phyloP scores from a whole-genome alignment of 2,329 filamentous ascomycete species.

The Colletotrichum lentis region DNA sequence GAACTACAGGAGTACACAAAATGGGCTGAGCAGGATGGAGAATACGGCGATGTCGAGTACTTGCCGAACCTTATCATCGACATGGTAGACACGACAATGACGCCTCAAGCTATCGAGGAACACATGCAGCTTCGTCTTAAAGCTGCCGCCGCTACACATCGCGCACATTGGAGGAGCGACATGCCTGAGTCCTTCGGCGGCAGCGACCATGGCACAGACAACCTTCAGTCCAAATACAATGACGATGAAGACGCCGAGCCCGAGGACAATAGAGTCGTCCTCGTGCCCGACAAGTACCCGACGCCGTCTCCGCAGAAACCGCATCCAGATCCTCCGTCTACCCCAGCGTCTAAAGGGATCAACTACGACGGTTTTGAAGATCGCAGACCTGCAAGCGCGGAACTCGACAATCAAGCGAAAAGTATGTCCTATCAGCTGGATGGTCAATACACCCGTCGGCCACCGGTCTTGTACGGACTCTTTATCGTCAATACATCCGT shows the following conservation, averaged over 20 bases:
- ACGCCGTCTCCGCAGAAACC: conserved; percentile 21
- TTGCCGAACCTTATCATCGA: conserved; percentile 53
- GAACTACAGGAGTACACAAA: conserved; percentile 48
- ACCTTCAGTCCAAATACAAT: conserved; percentile 1
- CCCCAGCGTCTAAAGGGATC: background rate
- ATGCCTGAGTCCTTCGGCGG: background rate
- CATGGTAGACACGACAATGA: conserved; percentile 46
- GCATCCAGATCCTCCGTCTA: background rate
- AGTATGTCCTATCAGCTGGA: too few relatives aligned
- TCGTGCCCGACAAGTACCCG: conserved; percentile 34
- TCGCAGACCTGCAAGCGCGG: background rate
- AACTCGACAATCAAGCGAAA: background rate
- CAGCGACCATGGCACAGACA: background rate
- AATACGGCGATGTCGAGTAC: conserved; percentile 46
- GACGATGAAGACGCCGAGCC: conserved; percentile 31
- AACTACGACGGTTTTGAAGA: background rate
- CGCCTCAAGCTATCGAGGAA: conserved; percentile 46
- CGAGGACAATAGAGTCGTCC: conserved; percentile 35
- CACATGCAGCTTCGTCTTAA: conserved; percentile 50
- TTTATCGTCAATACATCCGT: conserved; percentile 53
- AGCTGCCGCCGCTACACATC: conserved; percentile 48
- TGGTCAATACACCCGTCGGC: conserved; percentile 32
- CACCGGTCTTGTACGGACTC: conserved; percentile 55
- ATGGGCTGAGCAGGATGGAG: conserved; percentile 55
- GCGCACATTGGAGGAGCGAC: conserved; percentile 47